phyloP scores from a whole-genome alignment of 106 monocot genomes.

The Acorus gramineus region DNA sequence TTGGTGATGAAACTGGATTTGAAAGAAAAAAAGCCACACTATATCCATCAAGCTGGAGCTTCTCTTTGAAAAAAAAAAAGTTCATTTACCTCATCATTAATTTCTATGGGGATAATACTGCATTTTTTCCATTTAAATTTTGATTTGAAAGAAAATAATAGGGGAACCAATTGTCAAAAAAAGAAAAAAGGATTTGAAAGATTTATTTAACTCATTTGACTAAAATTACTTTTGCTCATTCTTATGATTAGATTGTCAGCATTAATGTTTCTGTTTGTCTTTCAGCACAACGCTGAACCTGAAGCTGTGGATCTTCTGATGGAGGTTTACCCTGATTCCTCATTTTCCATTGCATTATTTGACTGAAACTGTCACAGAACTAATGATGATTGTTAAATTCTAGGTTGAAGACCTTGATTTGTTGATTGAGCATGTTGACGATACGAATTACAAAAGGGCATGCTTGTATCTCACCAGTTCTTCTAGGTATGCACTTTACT shows the following conservation, averaged over 20 bases:
- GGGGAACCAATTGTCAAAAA: too few species aligned
- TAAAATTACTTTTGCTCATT: not conserved
- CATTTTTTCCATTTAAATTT: too few species aligned
- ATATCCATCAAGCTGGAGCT: too few species aligned
- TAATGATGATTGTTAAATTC: conserved; percentile 1
- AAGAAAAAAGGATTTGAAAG: too few species aligned
- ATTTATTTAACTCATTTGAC: too few species aligned
- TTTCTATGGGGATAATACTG: too few species aligned
- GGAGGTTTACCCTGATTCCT: conserved; percentile 43
- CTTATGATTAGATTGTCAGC: not conserved
- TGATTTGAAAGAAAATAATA: too few species aligned
- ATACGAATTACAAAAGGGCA: conserved; percentile 85
- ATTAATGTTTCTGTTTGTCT: not conserved
- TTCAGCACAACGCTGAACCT: conserved; percentile 96
- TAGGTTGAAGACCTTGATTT: conserved; percentile 99
- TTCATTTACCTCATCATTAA: too few species aligned
- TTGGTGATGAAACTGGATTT: too few species aligned
- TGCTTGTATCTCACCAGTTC: conserved; percentile 93
- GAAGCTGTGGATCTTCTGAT: conserved; percentile 98
- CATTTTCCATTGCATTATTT: not conserved
- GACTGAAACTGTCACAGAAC: not conserved
- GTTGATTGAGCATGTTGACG: conserved; percentile 78
- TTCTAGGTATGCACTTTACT: conserved; percentile 45
- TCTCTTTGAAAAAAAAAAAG: too few species aligned
- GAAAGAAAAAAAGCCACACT: too few species aligned